Evolutionary conservation across 345 rosid genomes (phyloP), one percentile per base, ranked within the genome.

Genomic region (Citrus trifoliata): DNA sequence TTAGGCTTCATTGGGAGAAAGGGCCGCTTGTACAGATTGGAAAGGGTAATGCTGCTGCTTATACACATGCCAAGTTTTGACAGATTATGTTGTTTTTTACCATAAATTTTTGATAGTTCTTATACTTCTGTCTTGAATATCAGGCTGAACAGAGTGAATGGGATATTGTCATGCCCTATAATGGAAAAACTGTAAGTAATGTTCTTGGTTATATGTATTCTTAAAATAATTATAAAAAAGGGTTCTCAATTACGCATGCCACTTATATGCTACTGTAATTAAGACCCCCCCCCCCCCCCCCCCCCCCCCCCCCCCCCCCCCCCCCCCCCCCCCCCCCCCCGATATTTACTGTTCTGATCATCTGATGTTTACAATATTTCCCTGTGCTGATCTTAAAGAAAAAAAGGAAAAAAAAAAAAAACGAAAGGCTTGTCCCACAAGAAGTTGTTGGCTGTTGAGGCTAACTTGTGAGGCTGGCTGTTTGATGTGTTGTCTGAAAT

Each of bases 111-210:
- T 70, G 5, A 18, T 70, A 37, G 69, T 42, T 25, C 10, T 73
- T 38, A 28, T 68, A 56, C 56, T 24, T 46, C 53, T 59, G 24
- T 75, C 59, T 67, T 67, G 16, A 30, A 78, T 82, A 28, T 40
- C 90, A 95, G 97, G 85, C 81, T 55, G 76, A 85, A 32, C 87
- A 79, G 65, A 59, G 80, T 19, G 87, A 79, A 55, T 90, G 94
- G 95, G 94, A 91, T 70, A 70, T 62, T 60, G 21, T 81, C 58
- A 48, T n/a, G 71, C 85, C 88, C 35, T 88, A 88, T 80, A 78
- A 89, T 77, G 98, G 97, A 56, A 92, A 84, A 92, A 85, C 90
- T 72, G 97, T 95, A 82, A 85, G 93, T 80, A 35, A 28, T 59
- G 58, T 0, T 73, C 64, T 66, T 32, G 18, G 5, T 48, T 51